Evolutionary conservation across 1,284 basidiomycete species (phyloP), one percentile per base, ranked within the genome.

Genomic region (Phenoliferia sp.): DNA sequence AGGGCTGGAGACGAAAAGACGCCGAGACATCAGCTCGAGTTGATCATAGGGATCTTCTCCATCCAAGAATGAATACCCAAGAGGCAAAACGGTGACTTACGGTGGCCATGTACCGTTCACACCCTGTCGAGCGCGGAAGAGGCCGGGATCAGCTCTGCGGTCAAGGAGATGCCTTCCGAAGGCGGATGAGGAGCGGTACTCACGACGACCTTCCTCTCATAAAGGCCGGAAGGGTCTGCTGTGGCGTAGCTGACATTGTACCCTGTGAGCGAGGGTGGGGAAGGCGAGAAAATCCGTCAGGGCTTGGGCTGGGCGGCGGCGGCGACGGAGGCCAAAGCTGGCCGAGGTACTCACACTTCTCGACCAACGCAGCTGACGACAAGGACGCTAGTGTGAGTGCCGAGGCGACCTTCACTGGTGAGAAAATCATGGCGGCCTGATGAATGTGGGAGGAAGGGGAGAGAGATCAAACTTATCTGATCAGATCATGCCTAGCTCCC

Each of bases 201-300:
- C 79, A 92, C 88, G 93, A 95, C 86, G 60, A 87, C 92, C 34
- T 86, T 83, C 62, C 93, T 87, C 32, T 86, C 81, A 63, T 81
- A 84, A 61, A 90, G 83, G 4, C 88, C 89, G 74, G 91, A 89
- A n/a, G 90, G 90, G 77, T 86, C 88, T 63, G 83, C 86, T 68
- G 86, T 79, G 35, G 87, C 77, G 67, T 88, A 90, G 12, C 69
- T 69, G 64, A 76, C 66, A 65, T 76, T 70, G 73, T 73, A 72
- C 68, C 73, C 73, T 31, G 55, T 2, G 12, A 32, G 28, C 17
- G 55, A 31, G 55, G 12, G 29, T 33, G 31, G 55, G 16, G 28
- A 33, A 4, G 31, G 28, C 34, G 3, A 9, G 55, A 32, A 56
- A 17, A 26, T 19, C n/a, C n/a, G n/a, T n/a, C n/a, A n/a, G n/a